These are phyloP conservation scores for Linum trigynum DNA, from an alignment of 345 rosid genomes.

Conservation along the genomic window DNA sequence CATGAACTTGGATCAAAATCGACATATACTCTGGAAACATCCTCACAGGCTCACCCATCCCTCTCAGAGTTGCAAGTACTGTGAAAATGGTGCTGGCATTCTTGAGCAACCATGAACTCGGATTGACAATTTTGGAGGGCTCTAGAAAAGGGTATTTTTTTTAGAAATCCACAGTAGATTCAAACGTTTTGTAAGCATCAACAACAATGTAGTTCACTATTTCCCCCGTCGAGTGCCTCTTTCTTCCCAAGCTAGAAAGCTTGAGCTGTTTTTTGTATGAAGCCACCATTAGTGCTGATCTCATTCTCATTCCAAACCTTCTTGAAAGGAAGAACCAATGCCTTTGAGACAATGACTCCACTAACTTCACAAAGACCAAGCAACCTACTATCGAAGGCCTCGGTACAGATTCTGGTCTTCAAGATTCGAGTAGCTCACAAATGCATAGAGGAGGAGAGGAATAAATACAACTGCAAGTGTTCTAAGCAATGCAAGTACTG, in stretches of 20 bases:
- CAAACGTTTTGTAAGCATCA: constrained; percentile 74
- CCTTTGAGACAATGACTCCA: constrained; percentile 65
- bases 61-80: constrained; percentile 54
- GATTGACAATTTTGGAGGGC: constrained; percentile 48
- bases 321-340: constrained; percentile 57
- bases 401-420: constrained; percentile 25
- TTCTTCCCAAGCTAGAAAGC: constrained; percentile 57
- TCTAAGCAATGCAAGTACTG: constrained; percentile 40
- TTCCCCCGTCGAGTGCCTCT: constrained; percentile 63
- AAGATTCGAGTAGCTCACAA: constrained; percentile 45
- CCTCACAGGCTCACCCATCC: constrained; percentile 57
- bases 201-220: constrained; percentile 64
- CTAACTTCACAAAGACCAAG: constrained; percentile 34
- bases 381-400: constrained; percentile 51
- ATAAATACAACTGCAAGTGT: constrained; percentile 38
- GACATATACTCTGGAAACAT: constrained; percentile 72
- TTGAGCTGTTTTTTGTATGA: constrained; percentile 51
- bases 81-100: constrained; percentile 71
- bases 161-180: constrained; percentile 38
- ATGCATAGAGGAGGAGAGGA: constrained; percentile 55
- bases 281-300: constrained; percentile 68
- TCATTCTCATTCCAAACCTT: constrained; percentile 64
- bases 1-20: constrained; percentile 57
- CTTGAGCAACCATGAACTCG: constrained; percentile 59
- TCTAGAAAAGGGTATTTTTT: constrained; percentile 57